phyloP scores from a whole-genome alignment of 1,284 basidiomycete species.

The Rhodotorula sp. region DNA sequence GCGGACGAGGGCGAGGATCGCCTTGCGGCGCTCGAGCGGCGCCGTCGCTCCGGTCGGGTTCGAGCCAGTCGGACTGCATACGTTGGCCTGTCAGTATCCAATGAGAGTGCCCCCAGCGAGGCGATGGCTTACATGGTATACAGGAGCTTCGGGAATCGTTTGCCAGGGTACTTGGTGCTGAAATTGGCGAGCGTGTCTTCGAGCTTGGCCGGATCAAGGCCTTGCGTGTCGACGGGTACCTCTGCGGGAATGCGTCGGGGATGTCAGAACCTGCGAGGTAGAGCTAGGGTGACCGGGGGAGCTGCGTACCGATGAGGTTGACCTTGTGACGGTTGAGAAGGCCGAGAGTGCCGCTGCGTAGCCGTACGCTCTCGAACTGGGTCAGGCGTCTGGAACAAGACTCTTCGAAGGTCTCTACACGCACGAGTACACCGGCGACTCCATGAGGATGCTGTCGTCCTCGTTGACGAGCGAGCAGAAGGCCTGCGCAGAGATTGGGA shows the following conservation, averaged over 20 bases:
- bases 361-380: constrained; percentile 21
- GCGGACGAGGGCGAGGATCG: constrained; percentile 70
- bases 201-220: constrained; percentile 66
- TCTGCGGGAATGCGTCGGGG: constrained; percentile 54
- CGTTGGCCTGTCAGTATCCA: fast-evolving
- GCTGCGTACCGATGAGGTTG: constrained; percentile 62
- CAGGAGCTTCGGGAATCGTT: constrained; percentile 73
- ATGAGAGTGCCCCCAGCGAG: background rate
- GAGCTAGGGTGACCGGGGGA: no score
- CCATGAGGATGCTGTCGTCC: constrained; percentile 79
- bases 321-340: constrained; percentile 58
- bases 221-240: constrained; percentile 74
- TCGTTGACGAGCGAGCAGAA: constrained; percentile 66
- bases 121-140: constrained; percentile 63
- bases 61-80: constrained; percentile 48
- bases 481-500: constrained; percentile 47
- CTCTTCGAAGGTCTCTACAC: background rate
- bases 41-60: constrained; percentile 83
- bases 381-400: background rate
- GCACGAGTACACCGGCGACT: constrained; percentile 76
- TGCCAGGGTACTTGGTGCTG: constrained; percentile 59
- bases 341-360: constrained; percentile 45
- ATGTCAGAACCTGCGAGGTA: background rate
- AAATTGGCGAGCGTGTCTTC: constrained; percentile 69
- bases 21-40: constrained; percentile 68